Evolutionary conservation across 2,329 filamentous ascomycete species (phyloP), one percentile per base, ranked within the genome.

Genomic region (Nothopassalora personata): DNA sequence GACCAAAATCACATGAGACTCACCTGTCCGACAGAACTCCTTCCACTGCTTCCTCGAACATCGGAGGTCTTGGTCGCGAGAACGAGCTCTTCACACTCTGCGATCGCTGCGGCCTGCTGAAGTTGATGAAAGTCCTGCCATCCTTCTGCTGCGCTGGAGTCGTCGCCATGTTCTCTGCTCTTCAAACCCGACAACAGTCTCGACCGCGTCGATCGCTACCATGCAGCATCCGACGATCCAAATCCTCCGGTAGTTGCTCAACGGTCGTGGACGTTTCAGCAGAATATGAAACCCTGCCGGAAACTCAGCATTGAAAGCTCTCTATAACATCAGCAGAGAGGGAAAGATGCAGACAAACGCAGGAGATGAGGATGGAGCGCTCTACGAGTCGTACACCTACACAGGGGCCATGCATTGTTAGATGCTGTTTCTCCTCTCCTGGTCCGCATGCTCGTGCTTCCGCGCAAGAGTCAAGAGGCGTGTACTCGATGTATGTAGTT

Each of bases 11-110:
- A 28, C 45, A 11, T 39, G 31, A 30, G 23, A 54, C 57, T 59
- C 53, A 66, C 64, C 64, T 62, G 59, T 61, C 63, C 4, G 63
- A 61, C 33, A 61, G 33, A 33, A 46, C 55, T 54, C 19, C 43
- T 45, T 48, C 49, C 54, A 18, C 43, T 51, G 23, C 33, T 43
- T 23, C 33, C 36, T 43, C 23, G 15, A 13, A 5, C 28, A 19
- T 27, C 31, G 2, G 31, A 8, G 31, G 31, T 10, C 18, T n/a
- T 49, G 23, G 23, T 49, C 28, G 23, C 31, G 19, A 33, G n/a
- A 47, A 34, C 46, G 54, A 43, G 45, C 62, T 61, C 28, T 54
- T 59, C 36, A 62, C 18, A 27, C 58, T 64, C 51, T 56, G 53
- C 51, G 59, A 56, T 19, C 59, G 60, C 11, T 59, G 56, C 19